Evolutionary conservation across 768 basidiomycete species (phyloP), one percentile per base, ranked within the genome.

Genomic region (Termitomyces sp.): DNA sequence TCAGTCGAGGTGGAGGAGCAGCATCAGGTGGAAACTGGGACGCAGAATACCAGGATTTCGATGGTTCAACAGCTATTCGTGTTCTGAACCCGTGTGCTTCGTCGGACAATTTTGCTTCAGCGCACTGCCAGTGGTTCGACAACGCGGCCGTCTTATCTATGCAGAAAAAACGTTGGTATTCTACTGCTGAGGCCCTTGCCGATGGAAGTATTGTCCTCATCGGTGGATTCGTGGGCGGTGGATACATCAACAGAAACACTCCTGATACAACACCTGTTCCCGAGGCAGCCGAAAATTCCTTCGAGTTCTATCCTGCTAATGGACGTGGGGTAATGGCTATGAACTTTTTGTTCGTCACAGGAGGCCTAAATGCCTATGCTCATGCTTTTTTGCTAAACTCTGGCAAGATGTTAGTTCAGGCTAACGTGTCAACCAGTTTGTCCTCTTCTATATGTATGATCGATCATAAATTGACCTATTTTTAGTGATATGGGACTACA

Each of bases 171-270:
- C 83, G 90, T 1, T 92, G 89, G 89, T 92, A 92, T 68, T 86
- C 90, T 4, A 80, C 83, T 2, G 85, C 86, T 1, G 90, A 91
- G 67, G 69, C 87, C 1, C 77, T 87, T 3, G 83, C 79, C 0
- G 87, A 97, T 66, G 95, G 95, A 38, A 78, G 79, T 4, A 72
- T 95, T 35, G 85, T 82, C 6, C 76, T 97, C 61, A 85, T 94
- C 54, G 95, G 94, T 41, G 87, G 88, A 41, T 90, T 89, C 66
- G 78, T 81, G 50, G 83, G 80, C 53, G 90, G 89, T 56, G 89
- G 90, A 23, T 92, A 90, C 63, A 75, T 91, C 68, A 91, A 91
- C 68, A 74, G 86, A 21, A 90, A 91, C 61, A 80, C 73, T 41
- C 88, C 88, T 17, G 86, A 87, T 62, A 71, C 63, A 11, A 86